These are phyloP conservation scores for Cyclotella baltica DNA, from an alignment of 108 stramenopile genomes.

Conservation along the genomic window DNA sequence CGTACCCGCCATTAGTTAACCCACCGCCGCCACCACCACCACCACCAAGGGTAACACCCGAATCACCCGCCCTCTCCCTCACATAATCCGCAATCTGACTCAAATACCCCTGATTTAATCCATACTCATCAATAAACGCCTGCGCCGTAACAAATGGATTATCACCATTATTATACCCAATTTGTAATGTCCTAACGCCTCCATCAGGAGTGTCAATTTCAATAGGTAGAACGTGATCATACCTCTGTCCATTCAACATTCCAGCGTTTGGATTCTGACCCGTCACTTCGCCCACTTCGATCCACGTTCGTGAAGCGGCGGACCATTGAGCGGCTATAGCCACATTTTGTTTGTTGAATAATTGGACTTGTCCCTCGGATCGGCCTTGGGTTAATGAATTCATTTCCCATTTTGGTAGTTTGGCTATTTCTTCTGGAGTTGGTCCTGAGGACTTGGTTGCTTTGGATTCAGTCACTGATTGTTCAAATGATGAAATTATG, in stretches of 20 bases:
- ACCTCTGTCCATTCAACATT: slow-evolving; percentile 85
- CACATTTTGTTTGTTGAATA: slow-evolving; percentile 86
- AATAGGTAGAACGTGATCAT: slow-evolving; percentile 95
- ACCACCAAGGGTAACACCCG: slow-evolving; percentile 68
- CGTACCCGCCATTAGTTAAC: no score
- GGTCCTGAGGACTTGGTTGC: slow-evolving; percentile 67
- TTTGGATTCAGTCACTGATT: slow-evolving; percentile 60
- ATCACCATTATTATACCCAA: slow-evolving; percentile 97
- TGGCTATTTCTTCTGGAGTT: slow-evolving; percentile 85
- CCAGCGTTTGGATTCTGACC: slow-evolving; percentile 77
- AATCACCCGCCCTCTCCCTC: slow-evolving; percentile 70
- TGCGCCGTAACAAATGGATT: slow-evolving; percentile 97
- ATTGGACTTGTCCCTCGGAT: slow-evolving; percentile 93
- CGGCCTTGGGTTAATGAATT: slow-evolving; percentile 62
- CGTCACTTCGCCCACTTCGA: slow-evolving; percentile 97
- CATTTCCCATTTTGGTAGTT: slow-evolving; percentile 90
- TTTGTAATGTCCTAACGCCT: slow-evolving; percentile 81
- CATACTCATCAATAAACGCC: slow-evolving; percentile 92
- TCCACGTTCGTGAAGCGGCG: slow-evolving; percentile 81
- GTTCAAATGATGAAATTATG: slow-evolving; percentile 67
- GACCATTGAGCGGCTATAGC: slow-evolving; percentile 97
- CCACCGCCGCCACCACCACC: slow-evolving; percentile 31
- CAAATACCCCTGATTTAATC: slow-evolving; percentile 91
- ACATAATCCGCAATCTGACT: slow-evolving; percentile 94
- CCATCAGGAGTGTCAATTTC: slow-evolving; percentile 92